Conservation (phyloP, 805 yeast species). For the Ogataea trehalophila region DNA sequence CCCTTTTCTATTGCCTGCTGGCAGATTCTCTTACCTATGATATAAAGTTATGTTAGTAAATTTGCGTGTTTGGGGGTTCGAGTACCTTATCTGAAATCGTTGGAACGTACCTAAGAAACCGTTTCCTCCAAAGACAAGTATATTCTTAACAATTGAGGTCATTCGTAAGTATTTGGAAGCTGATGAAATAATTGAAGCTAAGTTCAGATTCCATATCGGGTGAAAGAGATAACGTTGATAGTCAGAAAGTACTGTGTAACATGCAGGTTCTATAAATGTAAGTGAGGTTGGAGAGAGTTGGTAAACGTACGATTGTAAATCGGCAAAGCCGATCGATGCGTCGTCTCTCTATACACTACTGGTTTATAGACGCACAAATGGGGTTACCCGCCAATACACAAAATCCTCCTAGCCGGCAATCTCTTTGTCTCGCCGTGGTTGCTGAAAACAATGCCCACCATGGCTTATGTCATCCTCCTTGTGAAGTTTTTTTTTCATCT, state of each 20-base stretch:
- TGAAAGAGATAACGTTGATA: no score
- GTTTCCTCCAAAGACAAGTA: conserved; percentile 79
- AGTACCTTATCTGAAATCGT: no score
- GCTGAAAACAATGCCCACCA: no score
- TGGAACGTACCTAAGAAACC: conserved; percentile 59
- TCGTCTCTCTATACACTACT: neutral
- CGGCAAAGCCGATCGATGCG: neutral
- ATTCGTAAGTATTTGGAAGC: neutral
- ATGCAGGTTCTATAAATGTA: no score
- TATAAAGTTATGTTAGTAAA: neutral
- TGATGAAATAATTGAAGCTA: neutral
- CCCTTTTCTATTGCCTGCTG: conserved; percentile 61
- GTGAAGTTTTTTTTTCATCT: neutral
- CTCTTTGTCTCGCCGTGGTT: no score
- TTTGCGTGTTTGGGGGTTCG: neutral
- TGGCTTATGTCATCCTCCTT: neutral
- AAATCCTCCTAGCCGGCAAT: neutral
- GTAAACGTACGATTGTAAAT: no score
- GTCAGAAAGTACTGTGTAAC: no score
- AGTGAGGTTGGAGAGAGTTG: no score
- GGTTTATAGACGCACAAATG: no score
- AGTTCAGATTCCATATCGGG: no score
- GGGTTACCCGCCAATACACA: neutral
- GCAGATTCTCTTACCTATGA: conserved; percentile 58
- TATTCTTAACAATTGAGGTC: conserved; percentile 12